Conservation (phyloP, 1,284 basidiomycete species). For the Inonotus hispidus region DNA sequence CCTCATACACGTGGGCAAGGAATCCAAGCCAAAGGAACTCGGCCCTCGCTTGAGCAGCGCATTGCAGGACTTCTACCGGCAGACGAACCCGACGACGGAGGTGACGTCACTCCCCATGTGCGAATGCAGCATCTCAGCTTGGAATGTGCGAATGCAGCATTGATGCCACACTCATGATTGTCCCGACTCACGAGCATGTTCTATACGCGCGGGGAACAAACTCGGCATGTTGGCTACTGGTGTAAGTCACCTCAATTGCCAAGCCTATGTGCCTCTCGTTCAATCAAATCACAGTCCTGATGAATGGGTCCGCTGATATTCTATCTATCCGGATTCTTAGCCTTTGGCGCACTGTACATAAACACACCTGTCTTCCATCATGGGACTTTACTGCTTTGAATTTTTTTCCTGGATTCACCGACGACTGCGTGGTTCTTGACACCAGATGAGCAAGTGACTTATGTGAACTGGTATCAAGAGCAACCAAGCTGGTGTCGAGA, state of each 20-base stretch:
- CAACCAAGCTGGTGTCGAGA: slow-evolving; percentile 71
- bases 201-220: slow-evolving; percentile 72
- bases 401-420: slow-evolving; percentile 69
- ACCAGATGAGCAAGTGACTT: slow-evolving; percentile 49
- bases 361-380: slow-evolving; percentile 46
- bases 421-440: slow-evolving; percentile 69
- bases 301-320: slow-evolving; percentile 53
- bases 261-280: neutral
- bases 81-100: too few species aligned
- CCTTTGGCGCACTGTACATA: slow-evolving; percentile 64
- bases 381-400: slow-evolving; percentile 43
- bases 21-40: too few species aligned
- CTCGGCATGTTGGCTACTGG: slow-evolving; percentile 70
- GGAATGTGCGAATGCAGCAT: slow-evolving; percentile 78
- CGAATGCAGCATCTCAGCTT: too few species aligned
- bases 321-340: slow-evolving; percentile 66
- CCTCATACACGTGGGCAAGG: too few species aligned
- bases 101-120: too few species aligned
- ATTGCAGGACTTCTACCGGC: too few species aligned
- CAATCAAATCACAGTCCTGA: slow-evolving; percentile 36
- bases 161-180: slow-evolving; percentile 72
- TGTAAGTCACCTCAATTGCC: slow-evolving; percentile 38
- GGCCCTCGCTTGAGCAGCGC: too few species aligned
- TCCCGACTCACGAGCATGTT: slow-evolving; percentile 78
- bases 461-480: slow-evolving; percentile 65